A percentile compares a stretch with the other conserved stretches of the same genome.
These are phyloP conservation scores for Aspergillus sp. DNA, from an alignment of 2,329 filamentous ascomycete genomes.

Conservation along the genomic window DNA sequence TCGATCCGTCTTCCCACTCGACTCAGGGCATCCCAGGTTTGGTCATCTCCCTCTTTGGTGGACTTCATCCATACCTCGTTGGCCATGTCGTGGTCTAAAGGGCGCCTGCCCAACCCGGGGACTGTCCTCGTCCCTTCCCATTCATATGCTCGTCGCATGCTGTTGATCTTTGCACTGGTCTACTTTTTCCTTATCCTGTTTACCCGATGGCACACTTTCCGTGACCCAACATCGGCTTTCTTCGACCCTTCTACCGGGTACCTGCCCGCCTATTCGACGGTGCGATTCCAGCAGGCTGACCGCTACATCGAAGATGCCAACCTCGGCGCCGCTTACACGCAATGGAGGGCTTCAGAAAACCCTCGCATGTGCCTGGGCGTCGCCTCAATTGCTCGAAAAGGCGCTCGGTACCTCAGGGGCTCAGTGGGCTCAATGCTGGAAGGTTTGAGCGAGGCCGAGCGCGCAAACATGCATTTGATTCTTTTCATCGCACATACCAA, in stretches of 20 bases:
- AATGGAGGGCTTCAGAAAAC: not conserved
- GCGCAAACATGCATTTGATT: slow-evolving; percentile 42
- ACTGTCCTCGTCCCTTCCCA: not conserved
- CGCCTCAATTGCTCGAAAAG: slow-evolving; percentile 41
- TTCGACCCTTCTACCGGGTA: not conserved
- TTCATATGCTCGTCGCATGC: not conserved
- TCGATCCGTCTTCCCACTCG: not conserved
- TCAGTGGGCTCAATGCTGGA: slow-evolving; percentile 47
- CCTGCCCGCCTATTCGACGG: not conserved
- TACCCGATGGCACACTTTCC: not conserved
- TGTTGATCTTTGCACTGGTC: not conserved
- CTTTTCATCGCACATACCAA: slow-evolving; percentile 48
- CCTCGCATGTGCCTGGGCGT: slow-evolving; percentile 45
- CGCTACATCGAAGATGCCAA: not conserved
- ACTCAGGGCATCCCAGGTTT: not conserved
- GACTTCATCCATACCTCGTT: not conserved
- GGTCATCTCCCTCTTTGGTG: not conserved
- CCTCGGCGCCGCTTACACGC: not conserved
- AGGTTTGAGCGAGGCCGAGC: slow-evolving; percentile 42
- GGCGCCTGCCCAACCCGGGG: not conserved
- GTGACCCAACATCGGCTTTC: not conserved
- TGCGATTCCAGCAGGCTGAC: not conserved
- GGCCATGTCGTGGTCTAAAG: not conserved
- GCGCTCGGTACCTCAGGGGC: slow-evolving; percentile 41
- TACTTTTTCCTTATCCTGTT: not conserved